Conservation (phyloP, 2,329 filamentous ascomycete species). For the Fusarium goolgardi region DNA sequence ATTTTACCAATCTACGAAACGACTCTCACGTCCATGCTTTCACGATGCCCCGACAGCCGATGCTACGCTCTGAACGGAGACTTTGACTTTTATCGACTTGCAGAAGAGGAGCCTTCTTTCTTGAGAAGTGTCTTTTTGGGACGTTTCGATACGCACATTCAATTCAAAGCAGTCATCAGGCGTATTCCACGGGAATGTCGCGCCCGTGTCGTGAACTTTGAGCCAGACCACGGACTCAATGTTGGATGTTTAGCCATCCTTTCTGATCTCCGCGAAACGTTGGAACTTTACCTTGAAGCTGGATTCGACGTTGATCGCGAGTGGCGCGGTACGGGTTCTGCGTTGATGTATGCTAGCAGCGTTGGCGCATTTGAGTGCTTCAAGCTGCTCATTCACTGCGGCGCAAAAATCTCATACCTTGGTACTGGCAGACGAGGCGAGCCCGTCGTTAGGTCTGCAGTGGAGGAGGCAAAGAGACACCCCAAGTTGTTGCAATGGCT, state of each 20-base stretch:
- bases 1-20: background rate
- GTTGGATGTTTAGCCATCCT: slow-evolving; percentile 22
- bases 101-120: slow-evolving; percentile 27
- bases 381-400: slow-evolving; percentile 35
- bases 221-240: background rate
- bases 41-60: background rate
- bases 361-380: slow-evolving; percentile 30
- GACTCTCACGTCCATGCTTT: slow-evolving; percentile 13
- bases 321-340: slow-evolving; percentile 29
- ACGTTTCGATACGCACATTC: background rate
- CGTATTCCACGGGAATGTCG: slow-evolving; percentile 32
- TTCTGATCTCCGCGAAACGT: background rate
- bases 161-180: slow-evolving; percentile 14
- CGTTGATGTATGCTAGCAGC: slow-evolving; percentile 39
- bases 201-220: slow-evolving; percentile 26
- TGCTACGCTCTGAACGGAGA: slow-evolving; percentile 28
- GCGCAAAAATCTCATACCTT: slow-evolving; percentile 35
- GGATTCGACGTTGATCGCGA: slow-evolving; percentile 37
- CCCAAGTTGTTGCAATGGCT: slow-evolving; percentile 38
- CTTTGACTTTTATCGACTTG: slow-evolving; percentile 38
- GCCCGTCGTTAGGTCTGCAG: slow-evolving; percentile 21
- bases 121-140: background rate
- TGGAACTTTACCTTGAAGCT: slow-evolving; percentile 30
- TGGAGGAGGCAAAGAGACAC: slow-evolving; percentile 22
- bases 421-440: slow-evolving; percentile 19